Conservation (phyloP, 768 basidiomycete genomes). For the Steccherinum ochraceum region DNA sequence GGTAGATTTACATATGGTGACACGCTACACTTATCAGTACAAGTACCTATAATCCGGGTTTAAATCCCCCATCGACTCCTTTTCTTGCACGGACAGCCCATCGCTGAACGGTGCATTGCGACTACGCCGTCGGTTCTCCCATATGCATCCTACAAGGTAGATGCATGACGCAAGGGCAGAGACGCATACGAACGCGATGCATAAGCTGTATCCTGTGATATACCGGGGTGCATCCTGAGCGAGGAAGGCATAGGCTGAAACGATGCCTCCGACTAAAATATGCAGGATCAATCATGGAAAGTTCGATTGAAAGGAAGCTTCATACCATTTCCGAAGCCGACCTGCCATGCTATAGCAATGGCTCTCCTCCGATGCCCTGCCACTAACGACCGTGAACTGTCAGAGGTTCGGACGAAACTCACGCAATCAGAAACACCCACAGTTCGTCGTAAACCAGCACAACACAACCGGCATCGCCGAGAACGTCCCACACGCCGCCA, state of each 20-base stretch:
- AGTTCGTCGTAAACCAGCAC: slow-evolving; percentile 12
- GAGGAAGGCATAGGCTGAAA: slow-evolving; percentile 23
- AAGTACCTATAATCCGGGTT: slow-evolving; percentile 15
- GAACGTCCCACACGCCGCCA: slow-evolving; percentile 9
- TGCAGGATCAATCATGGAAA: too few relatives aligned
- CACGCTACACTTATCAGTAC: too few relatives aligned
- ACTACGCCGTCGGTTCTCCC: slow-evolving; percentile 14
- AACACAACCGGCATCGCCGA: slow-evolving; percentile 11
- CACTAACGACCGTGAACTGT: slow-evolving; percentile 9
- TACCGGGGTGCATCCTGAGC: slow-evolving; percentile 21
- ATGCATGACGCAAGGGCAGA: slow-evolving; percentile 14
- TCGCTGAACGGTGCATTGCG: not conserved
- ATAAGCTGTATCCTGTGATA: slow-evolving; percentile 20
- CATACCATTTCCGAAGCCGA: slow-evolving; percentile 24
- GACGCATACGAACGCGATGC: slow-evolving; percentile 20
- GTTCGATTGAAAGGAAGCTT: too few relatives aligned
- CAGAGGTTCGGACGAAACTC: not conserved
- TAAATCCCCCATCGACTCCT: slow-evolving; percentile 11
- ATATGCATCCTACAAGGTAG: slow-evolving; percentile 14
- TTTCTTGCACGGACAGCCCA: slow-evolving; percentile 3
- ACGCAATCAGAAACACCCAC: not conserved
- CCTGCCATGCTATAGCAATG: slow-evolving; percentile 21
- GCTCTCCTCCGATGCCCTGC: slow-evolving; percentile 19
- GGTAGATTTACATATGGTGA: too few relatives aligned
- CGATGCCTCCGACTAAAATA: slow-evolving; percentile 22